Percentiles rank a stretch among this genome's conserved stretches.
phyloP scores from a whole-genome alignment of 306 rosid species.

The Cucurbita maxima region DNA sequence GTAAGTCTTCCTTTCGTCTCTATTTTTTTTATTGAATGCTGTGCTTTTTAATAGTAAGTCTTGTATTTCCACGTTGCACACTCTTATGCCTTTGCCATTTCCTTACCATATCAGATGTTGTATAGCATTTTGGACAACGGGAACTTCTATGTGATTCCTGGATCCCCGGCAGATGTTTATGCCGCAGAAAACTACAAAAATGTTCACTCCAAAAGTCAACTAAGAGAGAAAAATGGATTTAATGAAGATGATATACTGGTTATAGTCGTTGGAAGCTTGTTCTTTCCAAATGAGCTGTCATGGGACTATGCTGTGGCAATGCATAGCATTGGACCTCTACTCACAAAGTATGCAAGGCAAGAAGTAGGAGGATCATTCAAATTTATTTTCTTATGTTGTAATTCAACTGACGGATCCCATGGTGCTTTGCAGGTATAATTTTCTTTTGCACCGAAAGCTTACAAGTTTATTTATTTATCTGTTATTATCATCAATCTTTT shows the following conservation, averaged over 20 bases:
- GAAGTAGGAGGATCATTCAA: slow-evolving; percentile 51
- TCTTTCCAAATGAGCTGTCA: slow-evolving; percentile 51
- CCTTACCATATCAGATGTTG: slow-evolving; percentile 60
- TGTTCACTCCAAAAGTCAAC: slow-evolving; percentile 48
- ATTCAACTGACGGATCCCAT: slow-evolving; percentile 60
- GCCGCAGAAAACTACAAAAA: slow-evolving; percentile 53
- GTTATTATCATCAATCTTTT: background rate
- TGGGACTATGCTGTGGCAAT: slow-evolving; percentile 96
- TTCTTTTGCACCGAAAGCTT: background rate
- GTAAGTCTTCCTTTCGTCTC: slow-evolving; percentile 25
- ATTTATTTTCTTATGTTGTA: slow-evolving; percentile 81
- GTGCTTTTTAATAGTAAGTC: background rate
- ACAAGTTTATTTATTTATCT: background rate
- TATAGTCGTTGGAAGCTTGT: slow-evolving; percentile 72
- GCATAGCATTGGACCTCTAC: slow-evolving; percentile 77
- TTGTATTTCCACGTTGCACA: slow-evolving; percentile 10
- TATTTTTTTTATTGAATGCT: background rate
- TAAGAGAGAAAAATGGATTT: slow-evolving; percentile 46
- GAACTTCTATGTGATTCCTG: slow-evolving; percentile 90
- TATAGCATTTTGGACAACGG: slow-evolving; percentile 78
- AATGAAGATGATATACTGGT: slow-evolving; percentile 54
- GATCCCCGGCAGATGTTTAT: slow-evolving; percentile 87
- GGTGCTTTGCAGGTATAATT: slow-evolving; percentile 63
- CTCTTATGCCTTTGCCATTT: slow-evolving; percentile 12
- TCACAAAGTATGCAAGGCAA: slow-evolving; percentile 58